Evolutionary conservation across 495 filamentous ascomycete species (phyloP).

Genomic region (Penicillium manginii): DNA sequence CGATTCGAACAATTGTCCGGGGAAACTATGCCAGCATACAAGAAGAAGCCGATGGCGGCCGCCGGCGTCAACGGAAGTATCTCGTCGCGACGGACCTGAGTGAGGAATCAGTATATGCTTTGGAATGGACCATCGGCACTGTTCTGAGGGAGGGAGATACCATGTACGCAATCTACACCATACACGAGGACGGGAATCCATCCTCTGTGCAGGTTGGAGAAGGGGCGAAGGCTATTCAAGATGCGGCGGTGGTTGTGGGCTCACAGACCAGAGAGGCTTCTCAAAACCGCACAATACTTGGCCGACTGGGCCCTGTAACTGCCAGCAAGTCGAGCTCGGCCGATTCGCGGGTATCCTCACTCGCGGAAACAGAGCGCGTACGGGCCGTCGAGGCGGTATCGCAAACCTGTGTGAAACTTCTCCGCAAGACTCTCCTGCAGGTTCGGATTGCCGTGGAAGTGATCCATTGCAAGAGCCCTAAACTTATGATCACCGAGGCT

Average conservation of each 20-base stretch:
- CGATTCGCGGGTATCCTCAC: conserved; percentile 50
- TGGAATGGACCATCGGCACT: conserved; percentile 97
- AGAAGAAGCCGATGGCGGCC: conserved; percentile 73
- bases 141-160: conserved; percentile 96
- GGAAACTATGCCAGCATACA: conserved; percentile 78
- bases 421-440: conserved; percentile 88
- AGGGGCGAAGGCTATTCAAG: conserved; percentile 68
- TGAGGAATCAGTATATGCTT: conserved; percentile 88
- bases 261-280: conserved; percentile 52
- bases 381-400: conserved; percentile 77
- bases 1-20: conserved; percentile 84
- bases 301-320: conserved; percentile 40
- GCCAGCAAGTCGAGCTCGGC: conserved; percentile 47
- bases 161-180: conserved; percentile 85
- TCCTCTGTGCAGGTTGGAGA: conserved; percentile 56
- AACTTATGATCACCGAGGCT: conserved; percentile 81
- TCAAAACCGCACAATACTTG: conserved; percentile 39
- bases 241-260: conserved; percentile 63
- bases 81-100: conserved; percentile 91
- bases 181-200: conserved; percentile 72
- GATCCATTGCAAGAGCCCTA: conserved; percentile 96
- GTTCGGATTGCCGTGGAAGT: conserved; percentile 92
- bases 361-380: conserved; percentile 75
- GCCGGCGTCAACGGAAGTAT: conserved; percentile 79
- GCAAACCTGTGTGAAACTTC: conserved; percentile 74